Conservation (phyloP, 2,329 filamentous ascomycete genomes). For the Beauveria sp. region DNA sequence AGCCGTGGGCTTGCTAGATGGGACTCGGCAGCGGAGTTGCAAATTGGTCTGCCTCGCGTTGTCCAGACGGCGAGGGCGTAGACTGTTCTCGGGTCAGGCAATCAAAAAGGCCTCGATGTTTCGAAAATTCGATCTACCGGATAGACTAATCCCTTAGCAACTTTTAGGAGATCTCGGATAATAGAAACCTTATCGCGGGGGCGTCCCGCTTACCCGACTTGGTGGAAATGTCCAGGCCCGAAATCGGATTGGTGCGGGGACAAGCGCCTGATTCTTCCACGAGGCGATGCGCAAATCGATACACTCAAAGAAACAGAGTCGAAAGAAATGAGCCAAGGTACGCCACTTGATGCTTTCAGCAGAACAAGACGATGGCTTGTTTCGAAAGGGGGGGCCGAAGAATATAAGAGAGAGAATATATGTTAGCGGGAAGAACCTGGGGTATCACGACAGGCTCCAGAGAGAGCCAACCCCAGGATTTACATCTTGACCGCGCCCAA, state of each 20-base stretch:
- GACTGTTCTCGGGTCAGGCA: neutral
- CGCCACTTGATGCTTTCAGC: neutral
- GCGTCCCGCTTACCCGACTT: neutral
- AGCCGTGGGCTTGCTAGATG: neutral
- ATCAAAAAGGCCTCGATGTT: neutral
- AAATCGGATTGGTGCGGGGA: neutral
- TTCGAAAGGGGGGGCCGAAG: neutral
- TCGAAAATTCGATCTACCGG: neutral
- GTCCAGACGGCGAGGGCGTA: neutral
- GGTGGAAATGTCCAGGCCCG: neutral
- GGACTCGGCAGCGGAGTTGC: too few relatives aligned
- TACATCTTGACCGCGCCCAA: too few relatives aligned
- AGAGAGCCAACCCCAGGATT: too few relatives aligned
- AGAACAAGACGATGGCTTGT: too few relatives aligned
- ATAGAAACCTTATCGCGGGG: neutral
- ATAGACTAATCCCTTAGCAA: neutral
- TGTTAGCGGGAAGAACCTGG: too few relatives aligned
- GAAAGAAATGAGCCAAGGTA: neutral
- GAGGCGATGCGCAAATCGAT: neutral
- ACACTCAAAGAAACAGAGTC: neutral
- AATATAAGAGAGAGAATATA: too few relatives aligned
- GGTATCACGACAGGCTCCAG: too few relatives aligned
- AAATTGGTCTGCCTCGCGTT: neutral
- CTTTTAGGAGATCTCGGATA: neutral
- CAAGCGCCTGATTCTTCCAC: neutral